phyloP scores from a whole-genome alignment of 257 asterid genomes.

The Solanum gandarillasii region DNA sequence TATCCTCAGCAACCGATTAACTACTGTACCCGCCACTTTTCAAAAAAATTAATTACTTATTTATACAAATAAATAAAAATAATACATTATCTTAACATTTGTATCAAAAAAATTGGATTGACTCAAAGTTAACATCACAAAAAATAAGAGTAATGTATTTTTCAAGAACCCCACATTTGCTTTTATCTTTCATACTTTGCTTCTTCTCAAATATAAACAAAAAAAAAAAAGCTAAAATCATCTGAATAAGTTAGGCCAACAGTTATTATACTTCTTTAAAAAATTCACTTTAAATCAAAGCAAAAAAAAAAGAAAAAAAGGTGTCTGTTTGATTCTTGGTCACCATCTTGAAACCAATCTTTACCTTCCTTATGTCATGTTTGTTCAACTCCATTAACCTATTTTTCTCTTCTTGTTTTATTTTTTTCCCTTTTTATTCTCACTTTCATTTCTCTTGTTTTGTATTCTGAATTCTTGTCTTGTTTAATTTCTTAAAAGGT shows the following conservation, averaged over 20 bases:
- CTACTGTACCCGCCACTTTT: slow-evolving; percentile 42
- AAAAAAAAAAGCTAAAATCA: neutral
- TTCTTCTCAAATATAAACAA: slow-evolving; percentile 30
- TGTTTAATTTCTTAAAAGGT: neutral
- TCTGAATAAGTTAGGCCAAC: slow-evolving; percentile 54
- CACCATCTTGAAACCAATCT: slow-evolving; percentile 41
- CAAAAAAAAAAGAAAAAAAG: slow-evolving; percentile 24
- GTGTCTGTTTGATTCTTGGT: slow-evolving; percentile 44
- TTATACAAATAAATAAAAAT: neutral
- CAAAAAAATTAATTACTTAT: neutral
- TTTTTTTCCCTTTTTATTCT: slow-evolving; percentile 17
- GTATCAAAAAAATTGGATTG: neutral
- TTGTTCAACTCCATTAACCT: slow-evolving; percentile 24
- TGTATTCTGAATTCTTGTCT: neutral
- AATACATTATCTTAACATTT: neutral
- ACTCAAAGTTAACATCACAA: slow-evolving; percentile 26
- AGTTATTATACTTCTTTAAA: slow-evolving; percentile 18
- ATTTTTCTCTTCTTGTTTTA: slow-evolving; percentile 10
- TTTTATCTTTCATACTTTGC: slow-evolving; percentile 32
- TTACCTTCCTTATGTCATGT: slow-evolving; percentile 32
- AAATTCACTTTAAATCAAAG: slow-evolving; percentile 50
- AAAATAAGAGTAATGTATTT: neutral
- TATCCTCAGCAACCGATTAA: slow-evolving; percentile 2
- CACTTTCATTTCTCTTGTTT: neutral
- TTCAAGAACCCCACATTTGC: slow-evolving; percentile 12